Evolutionary conservation across 2,329 filamentous ascomycete genomes (phyloP).

Genomic region (Didymella exigua): DNA sequence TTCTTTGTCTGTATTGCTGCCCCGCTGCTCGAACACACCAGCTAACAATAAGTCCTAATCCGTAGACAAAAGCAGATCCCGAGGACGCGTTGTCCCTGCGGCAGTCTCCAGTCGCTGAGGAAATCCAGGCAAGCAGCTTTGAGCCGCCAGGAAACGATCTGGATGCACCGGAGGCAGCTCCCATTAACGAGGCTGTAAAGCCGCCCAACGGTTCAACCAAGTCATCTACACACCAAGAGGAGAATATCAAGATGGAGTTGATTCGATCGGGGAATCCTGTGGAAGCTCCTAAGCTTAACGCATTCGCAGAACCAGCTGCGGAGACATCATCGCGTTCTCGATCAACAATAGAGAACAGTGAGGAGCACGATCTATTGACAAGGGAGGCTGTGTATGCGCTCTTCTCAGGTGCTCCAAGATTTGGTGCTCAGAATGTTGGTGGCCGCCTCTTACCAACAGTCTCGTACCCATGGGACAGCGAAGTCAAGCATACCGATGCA

Average conservation of each 20-base stretch:
- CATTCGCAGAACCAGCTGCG: slow-evolving; percentile 15
- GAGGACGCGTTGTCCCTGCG: slow-evolving; percentile 7
- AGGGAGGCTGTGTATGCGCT: slow-evolving; percentile 69
- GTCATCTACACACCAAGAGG: not conserved
- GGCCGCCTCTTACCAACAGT: slow-evolving; percentile 67
- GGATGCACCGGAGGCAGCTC: slow-evolving; percentile 4
- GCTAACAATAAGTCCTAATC: slow-evolving; percentile 26
- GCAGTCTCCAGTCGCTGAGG: not conserved
- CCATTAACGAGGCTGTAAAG: not conserved
- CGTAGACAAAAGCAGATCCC: slow-evolving; percentile 23
- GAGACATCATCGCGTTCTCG: slow-evolving; percentile 20
- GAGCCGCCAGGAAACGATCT: not conserved
- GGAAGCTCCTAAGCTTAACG: not conserved
- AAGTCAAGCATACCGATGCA: slow-evolving; percentile 64
- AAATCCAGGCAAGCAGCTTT: not conserved
- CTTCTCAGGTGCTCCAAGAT: slow-evolving; percentile 78
- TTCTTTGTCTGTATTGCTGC: not conserved
- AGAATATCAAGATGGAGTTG: not conserved
- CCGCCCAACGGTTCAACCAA: not conserved
- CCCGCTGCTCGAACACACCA: slow-evolving; percentile 7
- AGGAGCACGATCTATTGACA: slow-evolving; percentile 28
- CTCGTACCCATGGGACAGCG: slow-evolving; percentile 70
- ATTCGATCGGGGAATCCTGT: not conserved
- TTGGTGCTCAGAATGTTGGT: slow-evolving; percentile 67
- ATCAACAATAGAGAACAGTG: slow-evolving; percentile 17